Conservation (phyloP, 805 yeast species). For the Ogataea henricii region DNA sequence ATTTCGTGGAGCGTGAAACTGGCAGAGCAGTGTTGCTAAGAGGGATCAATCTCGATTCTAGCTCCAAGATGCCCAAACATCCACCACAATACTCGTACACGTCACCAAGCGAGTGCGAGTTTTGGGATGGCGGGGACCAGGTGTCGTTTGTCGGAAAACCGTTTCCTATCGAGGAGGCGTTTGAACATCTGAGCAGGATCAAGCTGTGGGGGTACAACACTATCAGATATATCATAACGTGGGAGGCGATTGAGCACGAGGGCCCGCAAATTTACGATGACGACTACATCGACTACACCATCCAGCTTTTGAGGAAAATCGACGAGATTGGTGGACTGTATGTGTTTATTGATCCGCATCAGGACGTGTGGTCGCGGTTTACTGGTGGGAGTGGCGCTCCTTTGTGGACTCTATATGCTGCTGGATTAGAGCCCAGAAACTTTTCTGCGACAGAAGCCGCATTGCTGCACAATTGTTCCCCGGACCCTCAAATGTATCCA, state of each 20-base stretch:
- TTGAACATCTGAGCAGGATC: constrained; percentile 64
- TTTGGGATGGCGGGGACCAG: constrained; percentile 64
- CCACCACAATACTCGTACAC: constrained; percentile 51
- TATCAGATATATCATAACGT: constrained; percentile 73
- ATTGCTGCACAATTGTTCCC: constrained; percentile 61
- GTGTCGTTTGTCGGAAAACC: constrained; percentile 87
- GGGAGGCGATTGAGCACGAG: constrained; percentile 91
- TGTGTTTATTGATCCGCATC: constrained; percentile 86
- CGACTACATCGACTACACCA: constrained; percentile 70
- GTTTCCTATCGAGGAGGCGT: constrained; percentile 73
- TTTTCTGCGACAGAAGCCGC: constrained; percentile 80
- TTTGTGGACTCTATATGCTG: constrained; percentile 86
- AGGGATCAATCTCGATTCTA: constrained; percentile 82
- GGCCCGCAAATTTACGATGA: constrained; percentile 86
- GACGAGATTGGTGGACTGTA: constrained; percentile 69
- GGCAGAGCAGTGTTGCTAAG: constrained; percentile 67
- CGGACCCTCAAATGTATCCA: constrained; percentile 53
- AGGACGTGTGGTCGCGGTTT: constrained; percentile 90
- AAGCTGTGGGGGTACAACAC: constrained; percentile 82
- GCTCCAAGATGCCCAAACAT: constrained; percentile 64
- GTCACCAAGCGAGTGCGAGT: constrained; percentile 43
- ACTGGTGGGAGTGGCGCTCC: constrained; percentile 95
- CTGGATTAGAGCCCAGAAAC: constrained; percentile 79
- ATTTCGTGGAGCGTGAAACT: constrained; percentile 49
- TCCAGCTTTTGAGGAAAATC: constrained; percentile 59